These are phyloP conservation scores for Clitocybe nebularis DNA, from an alignment of 1,284 basidiomycete genomes.

Conservation along the genomic window DNA sequence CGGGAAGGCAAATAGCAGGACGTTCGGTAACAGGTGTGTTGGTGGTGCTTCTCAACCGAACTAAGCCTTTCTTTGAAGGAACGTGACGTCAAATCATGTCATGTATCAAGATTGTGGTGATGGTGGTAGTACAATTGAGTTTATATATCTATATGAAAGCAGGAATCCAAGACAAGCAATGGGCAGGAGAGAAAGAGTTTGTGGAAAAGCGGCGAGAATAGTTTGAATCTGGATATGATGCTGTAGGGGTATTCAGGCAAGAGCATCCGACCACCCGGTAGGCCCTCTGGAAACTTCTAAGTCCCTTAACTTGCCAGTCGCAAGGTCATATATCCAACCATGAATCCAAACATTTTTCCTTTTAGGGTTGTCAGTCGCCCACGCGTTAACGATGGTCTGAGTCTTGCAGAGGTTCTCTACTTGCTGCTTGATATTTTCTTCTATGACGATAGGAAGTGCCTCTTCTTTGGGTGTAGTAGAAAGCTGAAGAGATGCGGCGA, in stretches of 20 bases:
- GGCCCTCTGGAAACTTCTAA: constrained; percentile 53
- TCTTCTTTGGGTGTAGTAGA: constrained; percentile 32
- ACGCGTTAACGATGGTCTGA: constrained; percentile 64
- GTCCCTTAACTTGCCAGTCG: constrained; percentile 67
- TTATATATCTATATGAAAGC: neutral
- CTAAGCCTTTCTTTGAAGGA: no score
- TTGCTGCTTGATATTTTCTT: constrained; percentile 75
- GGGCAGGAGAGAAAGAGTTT: neutral
- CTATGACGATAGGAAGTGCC: constrained; percentile 58
- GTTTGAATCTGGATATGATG: neutral
- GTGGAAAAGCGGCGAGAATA: neutral
- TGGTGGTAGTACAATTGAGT: neutral
- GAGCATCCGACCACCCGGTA: constrained; percentile 12
- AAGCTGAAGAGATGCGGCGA: constrained; percentile 50
- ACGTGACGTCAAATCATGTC: constrained; percentile 1
- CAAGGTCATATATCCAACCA: constrained; percentile 83
- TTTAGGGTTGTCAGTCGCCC: constrained; percentile 48
- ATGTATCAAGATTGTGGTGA: neutral
- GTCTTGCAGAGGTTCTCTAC: constrained; percentile 70
- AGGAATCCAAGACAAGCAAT: neutral
- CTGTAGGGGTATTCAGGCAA: neutral
- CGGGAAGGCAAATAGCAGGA: no score
- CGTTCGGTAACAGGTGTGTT: no score
- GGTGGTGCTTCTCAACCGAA: no score
- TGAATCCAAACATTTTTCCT: constrained; percentile 73